Conservation (phyloP, 2,329 filamentous ascomycete genomes). For the Eutypella sp. region DNA sequence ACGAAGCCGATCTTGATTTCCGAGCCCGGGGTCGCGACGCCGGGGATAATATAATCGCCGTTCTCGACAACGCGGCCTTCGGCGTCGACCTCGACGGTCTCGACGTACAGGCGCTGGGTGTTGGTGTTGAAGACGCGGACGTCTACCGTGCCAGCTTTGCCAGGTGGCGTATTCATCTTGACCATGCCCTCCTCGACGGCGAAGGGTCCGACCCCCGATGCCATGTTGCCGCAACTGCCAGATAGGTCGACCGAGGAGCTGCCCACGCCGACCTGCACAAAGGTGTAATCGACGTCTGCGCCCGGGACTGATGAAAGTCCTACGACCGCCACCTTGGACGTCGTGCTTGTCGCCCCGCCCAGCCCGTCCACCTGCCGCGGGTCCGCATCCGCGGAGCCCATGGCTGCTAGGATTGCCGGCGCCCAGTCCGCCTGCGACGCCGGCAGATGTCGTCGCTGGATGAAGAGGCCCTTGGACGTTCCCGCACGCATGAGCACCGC, state of each 20-base stretch:
- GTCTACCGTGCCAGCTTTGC: no score
- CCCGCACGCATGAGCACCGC: conserved; percentile 53
- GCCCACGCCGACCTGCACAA: conserved; percentile 55
- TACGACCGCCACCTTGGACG: conserved; percentile 59
- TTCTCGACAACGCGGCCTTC: conserved; percentile 40
- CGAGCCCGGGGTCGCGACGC: conserved; percentile 49
- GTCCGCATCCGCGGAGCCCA: conserved; percentile 51
- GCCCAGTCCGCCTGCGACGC: conserved; percentile 39
- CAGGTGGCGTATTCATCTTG: no score
- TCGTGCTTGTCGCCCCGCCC: conserved; percentile 55
- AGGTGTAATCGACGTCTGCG: conserved; percentile 57
- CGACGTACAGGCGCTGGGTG: conserved; percentile 50
- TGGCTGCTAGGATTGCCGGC: conserved; percentile 45
- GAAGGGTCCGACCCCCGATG: conserved; percentile 54
- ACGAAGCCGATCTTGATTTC: conserved; percentile 55
- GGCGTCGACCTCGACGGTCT: conserved; percentile 45
- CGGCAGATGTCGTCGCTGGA: conserved; percentile 51
- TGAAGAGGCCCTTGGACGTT: conserved; percentile 57
- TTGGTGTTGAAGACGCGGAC: conserved; percentile 57
- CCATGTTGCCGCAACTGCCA: conserved; percentile 62
- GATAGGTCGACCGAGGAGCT: conserved; percentile 50
- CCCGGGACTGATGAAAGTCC: conserved; percentile 33
- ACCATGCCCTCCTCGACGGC: conserved; percentile 48
- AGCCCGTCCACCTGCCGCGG: conserved; percentile 58
- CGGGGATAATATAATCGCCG: conserved; percentile 54